These are phyloP conservation scores for Cercospora zeina DNA, from an alignment of 2,329 filamentous ascomycete species.

Conservation along the genomic window DNA sequence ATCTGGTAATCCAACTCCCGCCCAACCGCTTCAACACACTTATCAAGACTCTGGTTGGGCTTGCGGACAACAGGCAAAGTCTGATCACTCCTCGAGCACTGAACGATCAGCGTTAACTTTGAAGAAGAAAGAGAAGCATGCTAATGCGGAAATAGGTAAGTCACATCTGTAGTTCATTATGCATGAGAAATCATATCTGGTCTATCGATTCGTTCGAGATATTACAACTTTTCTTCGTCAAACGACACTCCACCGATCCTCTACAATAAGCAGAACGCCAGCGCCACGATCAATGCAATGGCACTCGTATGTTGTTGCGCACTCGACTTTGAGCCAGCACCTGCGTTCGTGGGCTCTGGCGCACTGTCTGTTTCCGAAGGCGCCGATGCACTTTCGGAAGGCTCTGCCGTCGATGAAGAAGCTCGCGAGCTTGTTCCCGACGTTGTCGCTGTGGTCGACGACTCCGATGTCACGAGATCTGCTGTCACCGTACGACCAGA, in stretches of 20 bases:
- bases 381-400: not conserved
- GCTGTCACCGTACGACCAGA: slow-evolving; percentile 1
- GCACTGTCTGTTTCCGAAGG: slow-evolving; percentile 2
- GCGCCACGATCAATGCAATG: not conserved
- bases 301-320: not conserved
- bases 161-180: not conserved
- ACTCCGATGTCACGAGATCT: not conserved
- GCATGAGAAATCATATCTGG: slow-evolving; percentile 2
- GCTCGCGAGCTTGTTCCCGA: not conserved
- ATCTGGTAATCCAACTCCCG: slow-evolving; percentile 53
- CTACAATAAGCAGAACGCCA: slow-evolving; percentile 1
- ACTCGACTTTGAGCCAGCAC: not conserved
- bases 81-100: slow-evolving; percentile 40
- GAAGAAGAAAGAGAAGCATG: not conserved
- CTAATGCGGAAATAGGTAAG: not conserved
- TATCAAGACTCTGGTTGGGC: slow-evolving; percentile 50
- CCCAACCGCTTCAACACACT: slow-evolving; percentile 49
- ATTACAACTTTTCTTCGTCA: not conserved
- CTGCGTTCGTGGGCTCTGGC: not conserved
- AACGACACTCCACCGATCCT: not conserved
- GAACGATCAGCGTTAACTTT: not conserved
- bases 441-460: not conserved
- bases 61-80: slow-evolving; percentile 53
- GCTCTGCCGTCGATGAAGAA: not conserved
- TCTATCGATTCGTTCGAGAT: not conserved